phyloP scores from a whole-genome alignment of 495 filamentous ascomycete genomes.

The Bacidia rubella region DNA sequence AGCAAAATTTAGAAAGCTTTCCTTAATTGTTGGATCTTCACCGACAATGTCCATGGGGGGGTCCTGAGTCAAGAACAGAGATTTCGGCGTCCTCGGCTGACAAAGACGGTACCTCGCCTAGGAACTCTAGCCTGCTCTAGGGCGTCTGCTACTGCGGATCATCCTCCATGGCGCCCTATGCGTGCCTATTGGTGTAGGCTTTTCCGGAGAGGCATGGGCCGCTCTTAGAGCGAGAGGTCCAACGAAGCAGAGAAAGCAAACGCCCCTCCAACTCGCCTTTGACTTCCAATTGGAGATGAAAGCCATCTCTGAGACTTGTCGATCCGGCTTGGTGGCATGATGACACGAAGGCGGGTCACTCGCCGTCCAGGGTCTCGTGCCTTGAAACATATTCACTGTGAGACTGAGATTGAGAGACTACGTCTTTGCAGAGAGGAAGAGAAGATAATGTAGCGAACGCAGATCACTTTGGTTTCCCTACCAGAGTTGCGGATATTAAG shows the following conservation, averaged over 20 bases:
- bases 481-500: no score
- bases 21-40: no score
- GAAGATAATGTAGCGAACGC: no score
- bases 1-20: no score
- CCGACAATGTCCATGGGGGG: background rate
- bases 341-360: background rate
- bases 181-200: background rate
- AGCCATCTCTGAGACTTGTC: background rate
- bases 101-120: no score
- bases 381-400: background rate
- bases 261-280: background rate
- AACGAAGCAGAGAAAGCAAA: background rate
- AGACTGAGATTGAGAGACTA: no score
- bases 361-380: no score
- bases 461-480: no score
- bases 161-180: background rate
- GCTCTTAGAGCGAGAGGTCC: background rate
- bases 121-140: background rate
- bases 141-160: background rate
- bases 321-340: background rate
- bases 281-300: background rate
- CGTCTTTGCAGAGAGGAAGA: no score
- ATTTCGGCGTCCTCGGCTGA: background rate
- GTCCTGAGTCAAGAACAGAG: no score
- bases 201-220: background rate